Conservation (phyloP, 768 basidiomycete species). For the Lactarius sanguifluus region DNA sequence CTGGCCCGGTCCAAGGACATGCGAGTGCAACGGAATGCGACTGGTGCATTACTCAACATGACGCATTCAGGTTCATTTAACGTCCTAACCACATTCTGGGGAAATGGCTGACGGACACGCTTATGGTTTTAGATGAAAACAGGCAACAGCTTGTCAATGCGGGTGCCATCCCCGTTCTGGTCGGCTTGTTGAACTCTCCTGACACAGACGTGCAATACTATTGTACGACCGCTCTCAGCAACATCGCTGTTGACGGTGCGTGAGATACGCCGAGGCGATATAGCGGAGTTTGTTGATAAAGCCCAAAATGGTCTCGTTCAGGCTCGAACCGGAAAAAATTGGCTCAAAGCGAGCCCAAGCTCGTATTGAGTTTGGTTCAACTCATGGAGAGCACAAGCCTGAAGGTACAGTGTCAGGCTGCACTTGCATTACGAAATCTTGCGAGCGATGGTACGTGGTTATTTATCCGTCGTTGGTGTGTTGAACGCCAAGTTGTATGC, state of each 20-base stretch:
- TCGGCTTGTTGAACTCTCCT: slow-evolving; percentile 88
- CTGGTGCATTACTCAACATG: slow-evolving; percentile 97
- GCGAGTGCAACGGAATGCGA: slow-evolving; percentile 98
- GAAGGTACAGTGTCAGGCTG: slow-evolving; percentile 99
- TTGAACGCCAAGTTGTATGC: slow-evolving; percentile 12
- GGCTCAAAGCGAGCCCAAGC: slow-evolving; percentile 89
- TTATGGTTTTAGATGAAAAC: slow-evolving; percentile 78
- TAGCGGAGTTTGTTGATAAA: slow-evolving; percentile 10
- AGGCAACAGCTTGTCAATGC: slow-evolving; percentile 97
- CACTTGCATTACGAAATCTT: slow-evolving; percentile 91
- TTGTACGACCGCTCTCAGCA: slow-evolving; percentile 96
- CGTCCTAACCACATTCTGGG: slow-evolving; percentile 9
- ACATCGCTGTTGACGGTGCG: slow-evolving; percentile 94
- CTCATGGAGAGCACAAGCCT: slow-evolving; percentile 97
- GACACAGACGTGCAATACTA: slow-evolving; percentile 99
- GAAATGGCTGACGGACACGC: not conserved
- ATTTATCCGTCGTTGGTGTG: not conserved
- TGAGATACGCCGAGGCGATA: slow-evolving; percentile 3
- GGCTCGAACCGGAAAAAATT: slow-evolving; percentile 91
- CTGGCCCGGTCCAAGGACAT: slow-evolving; percentile 98
- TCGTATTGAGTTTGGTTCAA: slow-evolving; percentile 89
- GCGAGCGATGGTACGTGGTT: slow-evolving; percentile 83
- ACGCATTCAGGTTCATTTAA: slow-evolving; percentile 84
- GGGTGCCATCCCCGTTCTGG: slow-evolving; percentile 96
- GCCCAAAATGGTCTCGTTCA: slow-evolving; percentile 33